These are phyloP conservation scores for Conticribra guillardii DNA, from an alignment of 108 stramenopile genomes.

Conservation along the genomic window DNA sequence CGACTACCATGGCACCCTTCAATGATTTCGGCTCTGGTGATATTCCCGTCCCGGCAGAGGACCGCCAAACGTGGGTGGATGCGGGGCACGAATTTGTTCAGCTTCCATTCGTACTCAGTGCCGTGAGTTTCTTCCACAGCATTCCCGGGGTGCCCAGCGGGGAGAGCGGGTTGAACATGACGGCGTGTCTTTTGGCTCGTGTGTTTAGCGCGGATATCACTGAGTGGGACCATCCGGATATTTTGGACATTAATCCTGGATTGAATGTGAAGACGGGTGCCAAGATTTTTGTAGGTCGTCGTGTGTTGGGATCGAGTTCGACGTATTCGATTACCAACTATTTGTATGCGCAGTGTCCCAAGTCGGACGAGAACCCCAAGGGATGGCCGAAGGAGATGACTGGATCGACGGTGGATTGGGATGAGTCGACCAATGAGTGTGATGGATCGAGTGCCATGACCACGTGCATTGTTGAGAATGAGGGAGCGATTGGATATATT, in stretches of 20 bases:
- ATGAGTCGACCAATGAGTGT: slow-evolving; percentile 55
- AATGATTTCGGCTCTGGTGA: slow-evolving; percentile 85
- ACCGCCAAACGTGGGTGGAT: slow-evolving; percentile 40
- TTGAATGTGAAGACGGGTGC: slow-evolving; percentile 22
- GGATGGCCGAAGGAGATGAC: slow-evolving; percentile 71
- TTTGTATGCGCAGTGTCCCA: slow-evolving; percentile 42
- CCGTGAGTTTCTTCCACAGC: slow-evolving; percentile 80
- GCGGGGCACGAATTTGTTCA: slow-evolving; percentile 62
- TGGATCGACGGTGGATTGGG: slow-evolving; percentile 59
- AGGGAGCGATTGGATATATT: slow-evolving; percentile 85
- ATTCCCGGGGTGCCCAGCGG: slow-evolving; percentile 62
- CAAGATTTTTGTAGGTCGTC: slow-evolving; percentile 73
- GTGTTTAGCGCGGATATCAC: slow-evolving; percentile 77
- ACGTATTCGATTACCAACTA: slow-evolving; percentile 68
- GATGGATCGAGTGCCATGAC: slow-evolving; percentile 80
- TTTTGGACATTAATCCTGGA: slow-evolving; percentile 43
- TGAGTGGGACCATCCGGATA: slow-evolving; percentile 70
- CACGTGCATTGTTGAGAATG: slow-evolving; percentile 57
- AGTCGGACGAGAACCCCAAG: slow-evolving; percentile 43
- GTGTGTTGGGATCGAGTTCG: slow-evolving; percentile 69
- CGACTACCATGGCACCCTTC: slow-evolving; percentile 29
- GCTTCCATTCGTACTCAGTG: slow-evolving; percentile 75
- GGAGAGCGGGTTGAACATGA: slow-evolving; percentile 57
- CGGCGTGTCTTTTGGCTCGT: slow-evolving; percentile 72
- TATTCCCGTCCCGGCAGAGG: slow-evolving; percentile 63